These are phyloP conservation scores for Rhodotorula paludigena DNA, from an alignment of 768 basidiomycete species.

Conservation along the genomic window DNA sequence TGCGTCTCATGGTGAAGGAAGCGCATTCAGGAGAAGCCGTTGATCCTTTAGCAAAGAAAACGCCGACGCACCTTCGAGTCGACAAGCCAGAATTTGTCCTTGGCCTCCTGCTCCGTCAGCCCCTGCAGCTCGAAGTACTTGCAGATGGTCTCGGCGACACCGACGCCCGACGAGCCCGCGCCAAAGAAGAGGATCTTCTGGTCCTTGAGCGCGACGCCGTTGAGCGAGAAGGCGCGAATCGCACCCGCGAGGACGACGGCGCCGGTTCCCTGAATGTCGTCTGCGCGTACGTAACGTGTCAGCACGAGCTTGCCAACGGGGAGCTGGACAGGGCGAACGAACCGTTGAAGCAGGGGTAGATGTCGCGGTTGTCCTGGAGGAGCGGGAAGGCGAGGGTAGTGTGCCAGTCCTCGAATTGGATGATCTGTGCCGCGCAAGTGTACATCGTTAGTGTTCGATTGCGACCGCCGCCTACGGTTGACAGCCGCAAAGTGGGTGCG, in stretches of 20 bases:
- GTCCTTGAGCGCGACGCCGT: constrained; percentile 53
- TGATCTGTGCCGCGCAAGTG: constrained; percentile 15
- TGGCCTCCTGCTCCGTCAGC: constrained; percentile 69
- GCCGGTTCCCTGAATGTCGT: constrained; percentile 87
- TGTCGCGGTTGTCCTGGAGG: constrained; percentile 66
- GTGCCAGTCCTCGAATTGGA: constrained; percentile 67
- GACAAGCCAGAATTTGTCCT: constrained; percentile 69
- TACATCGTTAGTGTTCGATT: no score
- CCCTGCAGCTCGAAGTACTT: constrained; percentile 80
- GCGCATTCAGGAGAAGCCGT: no score
- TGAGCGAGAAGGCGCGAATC: constrained; percentile 59
- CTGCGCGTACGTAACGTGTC: constrained; percentile 60
- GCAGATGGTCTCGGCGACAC: constrained; percentile 77
- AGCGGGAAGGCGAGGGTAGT: constrained; percentile 86
- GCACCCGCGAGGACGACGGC: constrained; percentile 84
- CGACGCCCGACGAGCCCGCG: constrained; percentile 85
- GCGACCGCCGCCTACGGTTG: no score
- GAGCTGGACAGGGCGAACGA: constrained; percentile 2
- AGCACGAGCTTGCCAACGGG: no score
- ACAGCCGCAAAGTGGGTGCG: no score
- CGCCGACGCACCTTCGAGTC: constrained; percentile 33
- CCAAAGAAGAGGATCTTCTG: constrained; percentile 90
- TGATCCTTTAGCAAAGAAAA: no score
- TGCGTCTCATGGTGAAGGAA: not conserved
- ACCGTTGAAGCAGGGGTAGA: constrained; percentile 50